Evolutionary conservation across 2,329 filamentous ascomycete genomes (phyloP), one percentile per base, ranked within the genome.

Genomic region (Calycina herbarum): DNA sequence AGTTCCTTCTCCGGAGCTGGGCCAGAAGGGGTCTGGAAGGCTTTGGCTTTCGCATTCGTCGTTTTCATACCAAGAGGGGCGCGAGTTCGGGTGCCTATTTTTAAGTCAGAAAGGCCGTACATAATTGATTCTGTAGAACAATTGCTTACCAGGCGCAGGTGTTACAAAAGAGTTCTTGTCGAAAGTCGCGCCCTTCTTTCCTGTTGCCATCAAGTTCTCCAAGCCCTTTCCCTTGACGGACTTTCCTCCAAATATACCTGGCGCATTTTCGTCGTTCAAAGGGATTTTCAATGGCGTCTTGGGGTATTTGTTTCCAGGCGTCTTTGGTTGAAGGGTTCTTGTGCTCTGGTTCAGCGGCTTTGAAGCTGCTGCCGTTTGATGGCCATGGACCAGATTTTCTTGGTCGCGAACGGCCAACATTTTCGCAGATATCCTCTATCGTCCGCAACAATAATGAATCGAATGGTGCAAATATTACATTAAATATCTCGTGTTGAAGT

Each of bases 61-160:
- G 94, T 98, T 79, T 99, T 99, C 83, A 92, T 90, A 40, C 94
- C 94, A 59, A 99, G 81, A 13, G 93, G 91, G 45, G 94, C 93
- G 73, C 94, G 88, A 66, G 82, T 89, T 66, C 88, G 87, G 61
- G 89, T 69, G 66, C 75, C 76, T 62, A 57, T 29, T 13, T 11
- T 8, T 6, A 4, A 15, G 40, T 62, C 24, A 62, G 61, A 13
- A 35, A 33, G 27, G 75, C 48, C 17, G 33, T 11, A 48, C 11
- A 54, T 33, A n/a, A 31, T 57, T 54, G 51, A 33, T 17, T 48
- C 2, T 29, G 27, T 33, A 29, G 29, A 27, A 33, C 51, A 35
- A 10, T 58, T 64, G 73, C 84, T 68, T 83, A 96, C 93, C 91
- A 24, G 51, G 61, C 74, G 91, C 83, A 38, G 94, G 94, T 27